phyloP scores from a whole-genome alignment of 768 basidiomycete species.

The Gloeophyllum trabeum region DNA sequence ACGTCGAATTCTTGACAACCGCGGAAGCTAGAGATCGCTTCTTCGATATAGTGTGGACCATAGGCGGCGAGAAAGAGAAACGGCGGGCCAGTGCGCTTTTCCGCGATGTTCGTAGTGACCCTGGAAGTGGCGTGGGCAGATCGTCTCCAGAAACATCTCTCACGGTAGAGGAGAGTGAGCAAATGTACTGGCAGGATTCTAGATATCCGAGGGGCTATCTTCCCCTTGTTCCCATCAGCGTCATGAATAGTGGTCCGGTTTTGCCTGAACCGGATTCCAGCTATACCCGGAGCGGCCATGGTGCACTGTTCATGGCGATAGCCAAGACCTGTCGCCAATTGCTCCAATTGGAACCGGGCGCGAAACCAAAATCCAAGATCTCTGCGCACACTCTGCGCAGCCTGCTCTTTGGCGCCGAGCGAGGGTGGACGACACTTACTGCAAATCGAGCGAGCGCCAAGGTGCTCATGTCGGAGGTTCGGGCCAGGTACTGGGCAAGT shows the following conservation, averaged over 20 bases:
- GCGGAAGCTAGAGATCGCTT: constrained; percentile 63
- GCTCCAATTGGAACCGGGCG: constrained; percentile 15
- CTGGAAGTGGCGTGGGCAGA: too few relatives aligned
- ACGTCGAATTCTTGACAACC: constrained; percentile 72
- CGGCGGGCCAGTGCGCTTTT: constrained; percentile 56
- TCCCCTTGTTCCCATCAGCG: constrained; percentile 43
- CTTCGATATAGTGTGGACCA: constrained; percentile 59
- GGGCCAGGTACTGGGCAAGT: constrained; percentile 20
- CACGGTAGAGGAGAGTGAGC: constrained; percentile 19
- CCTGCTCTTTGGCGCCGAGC: constrained; percentile 53
- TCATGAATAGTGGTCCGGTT: constrained; percentile 24
- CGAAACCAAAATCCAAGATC: constrained; percentile 30
- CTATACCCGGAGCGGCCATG: constrained; percentile 1
- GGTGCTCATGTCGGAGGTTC: constrained; percentile 62
- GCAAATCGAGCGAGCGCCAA: constrained; percentile 74
- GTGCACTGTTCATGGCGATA: constrained; percentile 36
- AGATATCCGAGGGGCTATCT: constrained; percentile 43
- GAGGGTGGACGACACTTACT: constrained; percentile 81
- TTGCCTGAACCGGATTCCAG: neutral
- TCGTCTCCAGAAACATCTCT: too few relatives aligned
- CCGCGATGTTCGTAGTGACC: constrained; percentile 4
- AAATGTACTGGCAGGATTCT: constrained; percentile 52
- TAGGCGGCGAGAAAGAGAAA: constrained; percentile 64
- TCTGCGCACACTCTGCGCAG: constrained; percentile 74
- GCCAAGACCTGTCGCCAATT: constrained; percentile 42